phyloP scores from a whole-genome alignment of 2,329 filamentous ascomycete species.

The Oidium heveae region DNA sequence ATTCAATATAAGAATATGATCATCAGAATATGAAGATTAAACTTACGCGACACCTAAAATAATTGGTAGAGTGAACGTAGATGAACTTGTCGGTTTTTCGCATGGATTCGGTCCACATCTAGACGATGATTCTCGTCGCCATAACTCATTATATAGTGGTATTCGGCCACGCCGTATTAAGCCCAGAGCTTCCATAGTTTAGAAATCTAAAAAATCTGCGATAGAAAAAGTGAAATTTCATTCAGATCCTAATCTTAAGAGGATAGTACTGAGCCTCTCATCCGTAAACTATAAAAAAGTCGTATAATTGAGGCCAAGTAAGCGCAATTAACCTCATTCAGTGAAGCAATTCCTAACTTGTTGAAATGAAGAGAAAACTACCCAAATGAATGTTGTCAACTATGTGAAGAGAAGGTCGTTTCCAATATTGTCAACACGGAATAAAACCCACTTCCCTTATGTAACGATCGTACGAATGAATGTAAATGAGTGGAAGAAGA shows the following conservation, averaged over 20 bases:
- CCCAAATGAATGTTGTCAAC: not conserved
- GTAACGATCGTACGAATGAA: not conserved
- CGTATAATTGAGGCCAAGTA: not conserved
- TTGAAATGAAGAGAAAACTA: not conserved
- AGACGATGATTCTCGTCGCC: constrained; percentile 6
- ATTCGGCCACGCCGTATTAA: no score
- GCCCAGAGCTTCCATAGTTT: no score
- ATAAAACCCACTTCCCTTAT: not conserved
- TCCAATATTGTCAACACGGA: not conserved
- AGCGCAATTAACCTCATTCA: no score
- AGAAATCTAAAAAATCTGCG: not conserved
- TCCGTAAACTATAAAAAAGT: not conserved
- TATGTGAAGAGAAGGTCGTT: not conserved
- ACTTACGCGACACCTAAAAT: constrained; percentile 46
- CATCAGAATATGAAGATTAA: not conserved
- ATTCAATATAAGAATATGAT: constrained; percentile 1
- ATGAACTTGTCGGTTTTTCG: constrained; percentile 31
- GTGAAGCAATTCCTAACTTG: no score
- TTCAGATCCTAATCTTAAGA: not conserved
- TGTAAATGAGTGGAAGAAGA: not conserved
- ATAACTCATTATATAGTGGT: not conserved
- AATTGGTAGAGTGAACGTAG: constrained; percentile 37
- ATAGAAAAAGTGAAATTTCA: not conserved
- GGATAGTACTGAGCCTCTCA: not conserved
- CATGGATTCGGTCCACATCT: constrained; percentile 20